A percentile compares a stretch with the other conserved stretches of the same genome.
Evolutionary conservation across 306 rosid species (phyloP).

Genomic region (Delonix regia): DNA sequence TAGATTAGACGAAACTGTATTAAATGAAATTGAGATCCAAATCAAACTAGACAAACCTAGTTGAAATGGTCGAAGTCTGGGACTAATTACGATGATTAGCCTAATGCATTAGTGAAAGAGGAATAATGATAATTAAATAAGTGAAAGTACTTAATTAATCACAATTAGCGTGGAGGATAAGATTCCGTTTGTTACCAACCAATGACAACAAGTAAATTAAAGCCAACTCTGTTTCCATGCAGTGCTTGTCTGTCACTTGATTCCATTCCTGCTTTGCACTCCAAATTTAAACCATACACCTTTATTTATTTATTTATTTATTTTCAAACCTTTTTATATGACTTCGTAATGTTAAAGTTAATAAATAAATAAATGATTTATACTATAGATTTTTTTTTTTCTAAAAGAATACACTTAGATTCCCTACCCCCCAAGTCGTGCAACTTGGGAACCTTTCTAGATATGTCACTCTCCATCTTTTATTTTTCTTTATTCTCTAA

Average conservation of each 20-base stretch:
- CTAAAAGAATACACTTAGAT: not conserved
- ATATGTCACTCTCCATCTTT: conserved; percentile 42
- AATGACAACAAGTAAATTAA: conserved; percentile 9
- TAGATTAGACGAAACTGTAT: no score
- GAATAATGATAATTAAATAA: not conserved
- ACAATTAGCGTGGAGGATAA: not conserved
- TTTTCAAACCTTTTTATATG: not conserved
- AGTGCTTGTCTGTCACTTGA: conserved; percentile 31
- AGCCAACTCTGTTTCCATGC: conserved; percentile 32
- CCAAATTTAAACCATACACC: not conserved
- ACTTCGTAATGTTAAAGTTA: not conserved
- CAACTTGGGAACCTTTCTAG: conserved; percentile 40
- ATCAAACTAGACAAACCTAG: no score
- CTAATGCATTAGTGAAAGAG: not conserved
- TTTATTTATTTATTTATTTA: not conserved
- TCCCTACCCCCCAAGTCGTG: conserved; percentile 1
- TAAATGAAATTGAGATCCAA: no score
- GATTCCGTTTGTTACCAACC: conserved; percentile 34
- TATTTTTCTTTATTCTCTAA: conserved; percentile 39
- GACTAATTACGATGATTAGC: not conserved
- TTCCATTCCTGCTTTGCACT: conserved; percentile 33
- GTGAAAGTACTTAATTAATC: not conserved
- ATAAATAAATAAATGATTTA: not conserved
- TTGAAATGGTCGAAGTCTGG: no score
- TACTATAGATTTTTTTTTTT: no score